Percentiles rank a stretch among this genome's conserved stretches.
phyloP scores from a whole-genome alignment of 306 rosid species.

The Glycine tomentella region DNA sequence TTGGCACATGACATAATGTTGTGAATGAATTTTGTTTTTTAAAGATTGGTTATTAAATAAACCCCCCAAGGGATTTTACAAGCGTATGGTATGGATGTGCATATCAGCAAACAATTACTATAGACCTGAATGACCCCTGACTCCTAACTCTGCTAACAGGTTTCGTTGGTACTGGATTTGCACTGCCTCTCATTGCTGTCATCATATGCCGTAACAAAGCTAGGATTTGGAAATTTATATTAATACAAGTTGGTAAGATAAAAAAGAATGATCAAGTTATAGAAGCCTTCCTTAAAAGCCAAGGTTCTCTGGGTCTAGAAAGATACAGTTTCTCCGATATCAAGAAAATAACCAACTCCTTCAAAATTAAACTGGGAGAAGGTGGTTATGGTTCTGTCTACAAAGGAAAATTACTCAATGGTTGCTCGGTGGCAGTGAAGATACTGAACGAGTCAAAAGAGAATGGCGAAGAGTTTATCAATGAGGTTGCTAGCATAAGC shows the following conservation, averaged over 20 bases:
- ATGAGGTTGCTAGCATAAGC: conserved; percentile 64
- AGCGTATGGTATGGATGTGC: too few species aligned
- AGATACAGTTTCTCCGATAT: conserved; percentile 52
- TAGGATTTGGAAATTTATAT: conserved; percentile 42
- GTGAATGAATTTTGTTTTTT: neutral
- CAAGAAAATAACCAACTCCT: conserved; percentile 57
- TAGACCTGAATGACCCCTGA: conserved; percentile 5
- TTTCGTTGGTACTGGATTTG: conserved; percentile 51
- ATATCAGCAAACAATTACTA: neutral
- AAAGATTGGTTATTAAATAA: neutral
- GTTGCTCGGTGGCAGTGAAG: conserved; percentile 55
- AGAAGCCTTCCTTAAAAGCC: conserved; percentile 52
- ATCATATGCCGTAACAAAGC: conserved; percentile 52
- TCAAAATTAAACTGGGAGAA: conserved; percentile 54
- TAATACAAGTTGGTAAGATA: conserved; percentile 11
- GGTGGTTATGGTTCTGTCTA: conserved; percentile 68
- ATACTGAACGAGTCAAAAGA: conserved; percentile 52
- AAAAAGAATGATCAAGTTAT: conserved; percentile 37
- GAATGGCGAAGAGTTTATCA: conserved; percentile 61
- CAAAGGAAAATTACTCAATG: conserved; percentile 51
- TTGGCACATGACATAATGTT: neutral
- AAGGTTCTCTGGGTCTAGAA: conserved; percentile 45
- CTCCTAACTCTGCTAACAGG: conserved; percentile 37
- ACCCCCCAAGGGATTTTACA: too few species aligned
- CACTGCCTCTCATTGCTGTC: conserved; percentile 55